A percentile compares a stretch with the other conserved stretches of the same genome.
phyloP scores from a whole-genome alignment of 1,139 yeast genomes.

The Protomyces inundatus region DNA sequence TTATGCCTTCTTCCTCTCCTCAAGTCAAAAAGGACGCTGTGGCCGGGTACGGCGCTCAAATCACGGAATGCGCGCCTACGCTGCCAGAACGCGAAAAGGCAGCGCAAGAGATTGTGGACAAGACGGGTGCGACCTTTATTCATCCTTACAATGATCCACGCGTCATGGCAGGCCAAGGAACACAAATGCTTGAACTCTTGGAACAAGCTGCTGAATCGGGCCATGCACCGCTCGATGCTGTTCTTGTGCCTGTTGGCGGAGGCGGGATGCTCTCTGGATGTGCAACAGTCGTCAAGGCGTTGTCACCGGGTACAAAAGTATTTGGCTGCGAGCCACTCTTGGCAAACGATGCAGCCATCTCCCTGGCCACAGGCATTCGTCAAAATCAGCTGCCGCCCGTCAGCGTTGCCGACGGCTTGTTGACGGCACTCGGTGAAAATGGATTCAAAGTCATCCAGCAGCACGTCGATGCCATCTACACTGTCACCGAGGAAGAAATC shows the following conservation, averaged over 20 bases:
- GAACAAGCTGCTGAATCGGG: constrained; percentile 26
- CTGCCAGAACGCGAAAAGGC: constrained; percentile 27
- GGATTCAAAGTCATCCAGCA: constrained; percentile 28
- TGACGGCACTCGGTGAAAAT: constrained; percentile 30
- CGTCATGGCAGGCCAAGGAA: constrained; percentile 32
- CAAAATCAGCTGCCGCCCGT: constrained; percentile 19
- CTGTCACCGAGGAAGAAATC: constrained; percentile 31
- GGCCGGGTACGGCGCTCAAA: constrained; percentile 30
- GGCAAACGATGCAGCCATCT: constrained; percentile 30
- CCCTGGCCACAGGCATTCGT: constrained; percentile 24
- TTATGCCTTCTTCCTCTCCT: constrained; percentile 31
- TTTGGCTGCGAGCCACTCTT: constrained; percentile 31
- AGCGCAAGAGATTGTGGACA: constrained; percentile 12
- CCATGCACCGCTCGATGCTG: constrained; percentile 28
- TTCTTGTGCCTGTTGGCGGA: constrained; percentile 32
- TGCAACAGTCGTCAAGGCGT: constrained; percentile 27
- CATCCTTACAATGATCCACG: constrained; percentile 31
- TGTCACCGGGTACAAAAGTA: constrained; percentile 24
- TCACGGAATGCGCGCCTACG: constrained; percentile 29
- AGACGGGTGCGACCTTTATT: constrained; percentile 28
- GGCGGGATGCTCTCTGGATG: constrained; percentile 32
- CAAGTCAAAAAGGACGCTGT: constrained; percentile 31
- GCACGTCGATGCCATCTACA: constrained; percentile 30
- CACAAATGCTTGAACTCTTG: constrained; percentile 29
- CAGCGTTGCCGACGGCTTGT: constrained; percentile 32